Conservation (phyloP, 148 eudicot species). For the Diospyros lotus region DNA sequence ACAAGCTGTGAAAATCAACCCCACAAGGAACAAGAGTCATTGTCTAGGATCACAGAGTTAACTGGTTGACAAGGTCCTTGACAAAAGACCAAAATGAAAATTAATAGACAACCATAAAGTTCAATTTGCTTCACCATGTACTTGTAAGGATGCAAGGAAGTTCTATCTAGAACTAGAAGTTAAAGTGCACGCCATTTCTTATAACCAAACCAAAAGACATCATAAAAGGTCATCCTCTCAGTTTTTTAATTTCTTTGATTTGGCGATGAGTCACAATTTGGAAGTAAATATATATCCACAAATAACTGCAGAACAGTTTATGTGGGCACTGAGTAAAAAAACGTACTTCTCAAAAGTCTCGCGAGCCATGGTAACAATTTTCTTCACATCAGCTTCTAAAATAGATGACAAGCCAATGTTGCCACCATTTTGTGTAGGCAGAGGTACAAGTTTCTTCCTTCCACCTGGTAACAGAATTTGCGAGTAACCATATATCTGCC, state of each 20-base stretch:
- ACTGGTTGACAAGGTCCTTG: too few relatives aligned
- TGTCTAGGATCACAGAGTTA: too few relatives aligned
- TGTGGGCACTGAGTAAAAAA: not conserved
- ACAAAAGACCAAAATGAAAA: too few relatives aligned
- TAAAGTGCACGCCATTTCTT: not conserved
- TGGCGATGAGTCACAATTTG: not conserved
- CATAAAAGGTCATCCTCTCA: not conserved
- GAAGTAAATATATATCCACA: not conserved
- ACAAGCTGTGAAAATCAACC: too few relatives aligned
- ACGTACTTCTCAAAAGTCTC: slow-evolving; percentile 81
- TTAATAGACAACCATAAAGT: too few relatives aligned
- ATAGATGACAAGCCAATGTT: slow-evolving; percentile 65
- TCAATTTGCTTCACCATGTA: too few relatives aligned
- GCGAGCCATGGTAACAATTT: slow-evolving; percentile 73
- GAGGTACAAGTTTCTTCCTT: slow-evolving; percentile 33
- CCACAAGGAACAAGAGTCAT: too few relatives aligned
- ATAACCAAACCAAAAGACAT: not conserved
- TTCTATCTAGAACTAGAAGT: too few relatives aligned
- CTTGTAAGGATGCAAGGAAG: too few relatives aligned
- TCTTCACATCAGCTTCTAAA: slow-evolving; percentile 85
- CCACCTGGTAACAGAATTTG: slow-evolving; percentile 41
- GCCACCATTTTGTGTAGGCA: slow-evolving; percentile 48
- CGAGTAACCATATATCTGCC: slow-evolving; percentile 58
- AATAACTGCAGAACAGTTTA: not conserved
- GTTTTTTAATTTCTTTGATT: not conserved